A percentile compares a stretch with the other conserved stretches of the same genome.
Evolutionary conservation across 2,329 filamentous ascomycete genomes (phyloP).

Genomic region (Alternaria novae-zelandiae): DNA sequence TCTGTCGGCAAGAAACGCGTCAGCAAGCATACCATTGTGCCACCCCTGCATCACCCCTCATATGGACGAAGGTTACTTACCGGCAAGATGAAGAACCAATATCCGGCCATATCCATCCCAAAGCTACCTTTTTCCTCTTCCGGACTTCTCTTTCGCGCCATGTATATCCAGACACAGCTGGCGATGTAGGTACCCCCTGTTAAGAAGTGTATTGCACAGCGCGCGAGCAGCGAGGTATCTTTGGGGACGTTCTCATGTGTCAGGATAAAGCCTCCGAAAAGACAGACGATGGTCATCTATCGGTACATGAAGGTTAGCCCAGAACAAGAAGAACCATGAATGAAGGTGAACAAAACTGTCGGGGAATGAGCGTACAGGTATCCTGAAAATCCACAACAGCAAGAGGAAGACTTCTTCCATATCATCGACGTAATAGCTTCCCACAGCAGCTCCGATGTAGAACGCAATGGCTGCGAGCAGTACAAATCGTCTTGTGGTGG

Average conservation of each 20-base stretch:
- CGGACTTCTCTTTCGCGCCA: background rate
- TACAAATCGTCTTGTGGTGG: background rate
- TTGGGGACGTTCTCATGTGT: background rate
- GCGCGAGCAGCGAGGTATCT: background rate
- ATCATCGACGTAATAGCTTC: background rate
- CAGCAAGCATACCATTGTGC: background rate
- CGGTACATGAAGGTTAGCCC: background rate
- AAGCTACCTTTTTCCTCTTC: background rate
- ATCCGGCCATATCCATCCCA: background rate
- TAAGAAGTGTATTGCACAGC: background rate
- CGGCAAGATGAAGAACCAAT: background rate
- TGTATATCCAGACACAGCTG: background rate
- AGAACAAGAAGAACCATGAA: background rate
- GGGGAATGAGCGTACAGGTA: background rate
- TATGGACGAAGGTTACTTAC: background rate
- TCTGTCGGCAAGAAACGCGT: background rate
- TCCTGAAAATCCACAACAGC: background rate
- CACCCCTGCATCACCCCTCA: no score
- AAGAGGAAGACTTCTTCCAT: background rate
- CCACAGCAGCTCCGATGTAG: background rate
- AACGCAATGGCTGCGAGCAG: background rate
- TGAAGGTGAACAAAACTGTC: fast-evolving
- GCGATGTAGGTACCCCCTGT: background rate
- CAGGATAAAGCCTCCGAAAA: background rate
- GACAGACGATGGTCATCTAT: background rate